Percentiles rank a stretch among this genome's conserved stretches.
Conservation (phyloP, 768 basidiomycete species). For the Tephrocybe sp. region DNA sequence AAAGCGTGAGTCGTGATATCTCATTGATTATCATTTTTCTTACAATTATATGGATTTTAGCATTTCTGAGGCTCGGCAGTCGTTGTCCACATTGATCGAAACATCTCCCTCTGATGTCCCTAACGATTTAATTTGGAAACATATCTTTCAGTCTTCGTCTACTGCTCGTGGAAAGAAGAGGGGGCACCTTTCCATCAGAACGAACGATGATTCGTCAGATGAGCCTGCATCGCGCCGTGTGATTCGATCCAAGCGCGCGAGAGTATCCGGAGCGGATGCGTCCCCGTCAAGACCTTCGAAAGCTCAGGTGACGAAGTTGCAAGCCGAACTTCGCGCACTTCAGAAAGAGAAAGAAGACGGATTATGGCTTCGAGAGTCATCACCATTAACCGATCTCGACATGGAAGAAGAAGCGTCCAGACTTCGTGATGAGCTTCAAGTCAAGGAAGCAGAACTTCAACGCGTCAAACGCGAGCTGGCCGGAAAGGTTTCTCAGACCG, state of each 20-base stretch:
- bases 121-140: conserved; percentile 38
- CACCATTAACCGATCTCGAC: conserved; percentile 32
- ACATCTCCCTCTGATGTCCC: conserved; percentile 23
- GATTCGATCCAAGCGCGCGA: conserved; percentile 21
- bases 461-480: too few relatives aligned
- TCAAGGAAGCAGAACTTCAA: too few relatives aligned
- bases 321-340: conserved; percentile 27
- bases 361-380: conserved; percentile 20
- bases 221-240: conserved; percentile 1
- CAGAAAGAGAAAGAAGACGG: conserved; percentile 21
- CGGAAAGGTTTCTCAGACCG: too few relatives aligned
- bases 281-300: conserved; percentile 21
- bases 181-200: conserved; percentile 10
- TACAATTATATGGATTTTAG: conserved; percentile 24
- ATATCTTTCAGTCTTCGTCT: conserved; percentile 27
- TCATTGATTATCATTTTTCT: too few relatives aligned
- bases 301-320: conserved; percentile 37
- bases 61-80: conserved; percentile 31
- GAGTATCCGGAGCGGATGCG: conserved; percentile 12
- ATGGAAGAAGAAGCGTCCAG: neutral
- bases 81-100: conserved; percentile 23
- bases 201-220: conserved; percentile 1
- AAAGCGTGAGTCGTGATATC: conserved; percentile 40
- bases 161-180: conserved; percentile 24
- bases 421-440: too few relatives aligned